Base-by-base conservation (phyloP, 192 early-diverging fungal genomes). In the Backusella tuberculispora region DNA sequence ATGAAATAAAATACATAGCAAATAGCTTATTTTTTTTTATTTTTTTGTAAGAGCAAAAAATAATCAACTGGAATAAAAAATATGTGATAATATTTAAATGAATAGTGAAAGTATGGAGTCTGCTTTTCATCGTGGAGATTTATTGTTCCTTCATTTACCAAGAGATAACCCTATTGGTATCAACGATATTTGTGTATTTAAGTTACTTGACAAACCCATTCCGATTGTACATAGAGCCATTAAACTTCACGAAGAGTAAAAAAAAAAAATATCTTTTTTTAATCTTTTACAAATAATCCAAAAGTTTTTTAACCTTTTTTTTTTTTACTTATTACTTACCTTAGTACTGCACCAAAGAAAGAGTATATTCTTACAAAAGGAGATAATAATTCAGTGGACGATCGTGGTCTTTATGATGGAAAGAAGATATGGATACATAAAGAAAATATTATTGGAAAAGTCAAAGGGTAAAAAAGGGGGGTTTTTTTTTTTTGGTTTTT, bases 211-310 rank as follows among this genome's bases (percentile, higher is more conserved):
- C 70, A 92, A 92, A 77, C 88, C 90, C 43, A 92, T 99, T 67
- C 98, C 98, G 5, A 99, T 99, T 80, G 97, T 99, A 37, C 98
- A 99, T 83, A 90, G 98, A 63, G 94, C 98, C 15, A 87, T 98
- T 73, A 93, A 95, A 82, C 84, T 98, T 26, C 98, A 99, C 79
- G 91, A 92, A 64, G 89, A 90, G 93, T 93, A 84, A 63, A 41
- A n/a, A n/a, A n/a, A n/a, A n/a, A n/a, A n/a, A n/a, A n/a, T n/a
- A n/a, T n/a, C n/a, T n/a, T n/a, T n/a, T n/a, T n/a, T n/a, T n/a
- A n/a, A 65, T 53, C 0, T 40, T 15, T 64, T 37, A 64, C 15
- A 64, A 64, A n/a, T 66, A 66, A 65, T 4, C 63, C 13, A 34
- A 34, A 34, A 0, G 2, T 34, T 34, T 34, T 34, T 34, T 34